Percentiles rank a stretch among this genome's conserved stretches.
Conservation (phyloP, 495 filamentous ascomycete genomes). For the Lophiostoma macrostomum region DNA sequence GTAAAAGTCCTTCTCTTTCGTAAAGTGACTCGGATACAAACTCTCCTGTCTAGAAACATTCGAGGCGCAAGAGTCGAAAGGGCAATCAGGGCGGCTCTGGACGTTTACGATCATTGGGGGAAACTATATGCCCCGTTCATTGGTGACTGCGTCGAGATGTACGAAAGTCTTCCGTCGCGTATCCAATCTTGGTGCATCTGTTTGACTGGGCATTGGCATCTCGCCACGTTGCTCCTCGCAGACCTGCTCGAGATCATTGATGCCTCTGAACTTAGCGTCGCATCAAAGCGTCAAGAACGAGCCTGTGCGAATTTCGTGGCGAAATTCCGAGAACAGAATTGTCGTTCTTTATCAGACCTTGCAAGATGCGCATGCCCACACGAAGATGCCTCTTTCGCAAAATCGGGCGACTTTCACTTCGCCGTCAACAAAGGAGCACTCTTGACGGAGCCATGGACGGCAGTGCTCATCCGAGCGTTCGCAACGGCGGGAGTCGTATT, state of each 20-base stretch:
- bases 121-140: constrained; percentile 46
- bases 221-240: constrained; percentile 47
- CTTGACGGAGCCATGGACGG: constrained; percentile 49
- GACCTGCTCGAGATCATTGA: constrained; percentile 48
- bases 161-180: constrained; percentile 43
- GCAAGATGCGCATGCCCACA: constrained; percentile 38
- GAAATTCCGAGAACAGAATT: constrained; percentile 40
- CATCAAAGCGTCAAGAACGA: constrained; percentile 35
- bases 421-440: constrained; percentile 44
- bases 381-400: constrained; percentile 17
- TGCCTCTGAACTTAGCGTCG: constrained; percentile 30
- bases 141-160: constrained; percentile 43
- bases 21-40: constrained; percentile 46
- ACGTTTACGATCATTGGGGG: constrained; percentile 49
- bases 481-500: constrained; percentile 42
- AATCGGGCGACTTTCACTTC: constrained; percentile 36
- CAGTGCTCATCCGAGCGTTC: constrained; percentile 46
- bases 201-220: constrained; percentile 49
- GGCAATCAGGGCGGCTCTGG: constrained; percentile 39
- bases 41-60: constrained; percentile 38
- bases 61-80: constrained; percentile 38
- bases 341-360: constrained; percentile 41
- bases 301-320: constrained; percentile 32
- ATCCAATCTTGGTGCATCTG: constrained; percentile 51
- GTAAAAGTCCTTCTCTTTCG: constrained; percentile 52